Evolutionary conservation across 2,329 filamentous ascomycete species (phyloP).

Genomic region (Lizonia empirigonia): DNA sequence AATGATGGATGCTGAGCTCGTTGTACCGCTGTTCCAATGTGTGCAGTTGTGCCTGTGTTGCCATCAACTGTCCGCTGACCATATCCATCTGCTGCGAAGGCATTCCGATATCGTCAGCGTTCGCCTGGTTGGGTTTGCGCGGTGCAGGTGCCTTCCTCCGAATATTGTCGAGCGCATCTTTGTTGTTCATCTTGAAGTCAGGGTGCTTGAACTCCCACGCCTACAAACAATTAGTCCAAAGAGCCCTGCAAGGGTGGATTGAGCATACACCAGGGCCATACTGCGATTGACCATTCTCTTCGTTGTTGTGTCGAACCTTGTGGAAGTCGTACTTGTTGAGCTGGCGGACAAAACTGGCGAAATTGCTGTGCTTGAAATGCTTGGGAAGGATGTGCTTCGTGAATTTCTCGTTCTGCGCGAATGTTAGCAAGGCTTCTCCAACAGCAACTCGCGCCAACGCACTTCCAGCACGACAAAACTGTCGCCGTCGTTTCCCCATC

Average conservation of each 20-base stretch:
- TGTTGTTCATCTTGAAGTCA: slow-evolving; percentile 93
- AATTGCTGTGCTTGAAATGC: slow-evolving; percentile 99
- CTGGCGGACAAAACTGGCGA: slow-evolving; percentile 94
- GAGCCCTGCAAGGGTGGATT: background rate
- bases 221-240: slow-evolving; percentile 52
- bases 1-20: slow-evolving; percentile 72
- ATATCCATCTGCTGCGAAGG: slow-evolving; percentile 88
- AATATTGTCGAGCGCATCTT: slow-evolving; percentile 96
- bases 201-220: slow-evolving; percentile 98
- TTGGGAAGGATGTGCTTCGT: slow-evolving; percentile 96
- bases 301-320: slow-evolving; percentile 91
- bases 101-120: slow-evolving; percentile 71
- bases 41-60: slow-evolving; percentile 91
- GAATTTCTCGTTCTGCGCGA: slow-evolving; percentile 87
- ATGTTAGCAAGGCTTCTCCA: slow-evolving; percentile 21
- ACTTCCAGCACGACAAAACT: slow-evolving; percentile 98
- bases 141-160: slow-evolving; percentile 92
- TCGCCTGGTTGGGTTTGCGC: slow-evolving; percentile 65
- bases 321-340: slow-evolving; percentile 98
- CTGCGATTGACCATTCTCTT: slow-evolving; percentile 79
- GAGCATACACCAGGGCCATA: slow-evolving; percentile 75
- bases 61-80: slow-evolving; percentile 84
- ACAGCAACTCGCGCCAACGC: slow-evolving; percentile 32
- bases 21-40: slow-evolving; percentile 83
- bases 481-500: slow-evolving; percentile 93